These are phyloP conservation scores for Suhomyces sp. DNA, from an alignment of 805 yeast genomes.

Conservation along the genomic window DNA sequence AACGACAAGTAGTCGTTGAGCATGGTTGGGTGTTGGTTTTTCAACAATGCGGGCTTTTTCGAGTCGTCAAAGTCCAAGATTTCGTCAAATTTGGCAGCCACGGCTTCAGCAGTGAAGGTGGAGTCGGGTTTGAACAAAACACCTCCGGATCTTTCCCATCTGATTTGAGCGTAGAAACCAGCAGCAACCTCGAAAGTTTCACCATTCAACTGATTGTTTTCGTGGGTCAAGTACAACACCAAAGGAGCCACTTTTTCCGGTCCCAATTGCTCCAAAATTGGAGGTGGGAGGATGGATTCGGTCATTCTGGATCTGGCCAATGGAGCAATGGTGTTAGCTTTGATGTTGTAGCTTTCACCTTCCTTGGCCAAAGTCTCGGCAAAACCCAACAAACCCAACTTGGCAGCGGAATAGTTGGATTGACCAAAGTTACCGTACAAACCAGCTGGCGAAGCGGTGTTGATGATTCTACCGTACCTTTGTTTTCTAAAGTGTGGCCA, in stretches of 20 bases:
- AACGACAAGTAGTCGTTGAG: constrained; percentile 69
- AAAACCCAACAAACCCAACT: constrained; percentile 83
- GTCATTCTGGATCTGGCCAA: constrained; percentile 97
- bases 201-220: constrained; percentile 56
- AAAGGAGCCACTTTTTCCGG: constrained; percentile 93
- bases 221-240: constrained; percentile 76
- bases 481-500: constrained; percentile 89
- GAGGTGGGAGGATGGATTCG: constrained; percentile 82
- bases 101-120: constrained; percentile 79
- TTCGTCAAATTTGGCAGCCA: constrained; percentile 62
- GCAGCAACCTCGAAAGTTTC: constrained; percentile 92
- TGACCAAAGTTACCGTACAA: constrained; percentile 96
- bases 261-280: constrained; percentile 70
- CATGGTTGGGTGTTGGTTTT: constrained; percentile 64
- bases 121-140: constrained; percentile 76
- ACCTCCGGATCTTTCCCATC: constrained; percentile 95
- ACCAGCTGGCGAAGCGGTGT: constrained; percentile 98
- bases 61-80: constrained; percentile 61
- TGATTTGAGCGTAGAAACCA: constrained; percentile 84
- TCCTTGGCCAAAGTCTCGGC: constrained; percentile 95
- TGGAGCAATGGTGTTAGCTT: constrained; percentile 87
- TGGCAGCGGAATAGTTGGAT: constrained; percentile 92
- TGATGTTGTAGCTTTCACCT: constrained; percentile 80
- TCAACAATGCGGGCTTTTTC: constrained; percentile 46
- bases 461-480: constrained; percentile 81